Evolutionary conservation across 306 rosid species (phyloP).

Genomic region (Canavalia gladiata): DNA sequence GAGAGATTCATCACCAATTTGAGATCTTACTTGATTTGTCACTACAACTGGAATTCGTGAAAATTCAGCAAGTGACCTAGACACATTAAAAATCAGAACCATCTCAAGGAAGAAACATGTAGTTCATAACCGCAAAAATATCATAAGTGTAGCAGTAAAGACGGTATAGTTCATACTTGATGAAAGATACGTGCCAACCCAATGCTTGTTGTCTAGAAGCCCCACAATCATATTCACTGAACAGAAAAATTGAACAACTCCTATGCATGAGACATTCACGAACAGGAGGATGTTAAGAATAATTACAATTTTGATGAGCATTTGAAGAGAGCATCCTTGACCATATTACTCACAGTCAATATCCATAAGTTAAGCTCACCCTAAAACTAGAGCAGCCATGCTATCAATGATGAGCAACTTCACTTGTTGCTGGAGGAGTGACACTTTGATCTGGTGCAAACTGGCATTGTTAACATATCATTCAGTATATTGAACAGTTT

Average conservation of each 20-base stretch:
- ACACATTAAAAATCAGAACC: constrained; percentile 41
- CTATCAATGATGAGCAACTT: constrained; percentile 91
- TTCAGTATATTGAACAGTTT: constrained; percentile 32
- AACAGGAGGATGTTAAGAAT: constrained; percentile 35
- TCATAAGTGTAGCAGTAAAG: constrained; percentile 8
- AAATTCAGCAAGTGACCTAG: constrained; percentile 92
- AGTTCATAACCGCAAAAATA: constrained; percentile 40
- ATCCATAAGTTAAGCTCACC: constrained; percentile 62
- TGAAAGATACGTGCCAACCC: constrained; percentile 91
- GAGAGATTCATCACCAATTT: constrained; percentile 67
- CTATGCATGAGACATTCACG: constrained; percentile 34
- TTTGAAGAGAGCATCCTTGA: constrained; percentile 38
- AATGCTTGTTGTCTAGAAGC: constrained; percentile 69
- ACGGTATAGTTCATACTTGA: constrained; percentile 69
- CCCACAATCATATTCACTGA: constrained; percentile 75
- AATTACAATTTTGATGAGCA: constrained; percentile 32
- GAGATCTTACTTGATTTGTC: constrained; percentile 96
- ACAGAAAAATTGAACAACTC: constrained; percentile 41
- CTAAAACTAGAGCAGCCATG: constrained; percentile 86
- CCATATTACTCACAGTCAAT: constrained; percentile 32
- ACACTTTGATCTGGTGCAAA: constrained; percentile 81
- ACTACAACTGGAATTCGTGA: constrained; percentile 90
- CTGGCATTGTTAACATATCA: constrained; percentile 57
- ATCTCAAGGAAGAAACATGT: constrained; percentile 34
- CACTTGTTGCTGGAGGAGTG: constrained; percentile 80